These are phyloP conservation scores for Candida vartiovaarae DNA, from an alignment of 805 yeast genomes.

Conservation along the genomic window DNA sequence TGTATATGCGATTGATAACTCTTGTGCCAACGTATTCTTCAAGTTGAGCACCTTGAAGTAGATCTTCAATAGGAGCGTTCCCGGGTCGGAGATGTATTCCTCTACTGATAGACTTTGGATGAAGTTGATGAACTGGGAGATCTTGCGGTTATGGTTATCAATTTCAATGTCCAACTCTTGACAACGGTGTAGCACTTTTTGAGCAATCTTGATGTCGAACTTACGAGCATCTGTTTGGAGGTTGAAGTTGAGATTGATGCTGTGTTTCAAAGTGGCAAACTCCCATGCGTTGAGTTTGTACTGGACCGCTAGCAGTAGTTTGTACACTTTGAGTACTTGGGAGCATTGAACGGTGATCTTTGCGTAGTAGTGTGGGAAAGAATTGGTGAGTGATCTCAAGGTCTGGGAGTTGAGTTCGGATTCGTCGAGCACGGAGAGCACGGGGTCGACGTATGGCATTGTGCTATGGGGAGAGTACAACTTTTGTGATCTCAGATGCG, in stretches of 20 bases:
- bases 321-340: slow-evolving; percentile 20
- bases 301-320: slow-evolving; percentile 22
- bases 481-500: too few relatives aligned
- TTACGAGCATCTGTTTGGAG: slow-evolving; percentile 16
- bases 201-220: slow-evolving; percentile 48
- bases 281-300: slow-evolving; percentile 28
- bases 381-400: slow-evolving; percentile 7
- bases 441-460: slow-evolving; percentile 14
- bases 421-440: slow-evolving; percentile 6
- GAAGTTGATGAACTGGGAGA: slow-evolving; percentile 38
- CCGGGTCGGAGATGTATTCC: slow-evolving; percentile 20
- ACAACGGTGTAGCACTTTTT: slow-evolving; percentile 45
- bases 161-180: slow-evolving; percentile 33
- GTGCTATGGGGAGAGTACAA: neutral
- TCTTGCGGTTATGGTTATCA: slow-evolving; percentile 41
- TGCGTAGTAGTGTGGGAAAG: slow-evolving; percentile 9
- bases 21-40: slow-evolving; percentile 43
- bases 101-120: slow-evolving; percentile 20
- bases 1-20: slow-evolving; percentile 51
- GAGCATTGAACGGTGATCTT: slow-evolving; percentile 22
- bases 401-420: slow-evolving; percentile 6
- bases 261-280: slow-evolving; percentile 23
- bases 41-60: slow-evolving; percentile 36
- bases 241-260: slow-evolving; percentile 23
- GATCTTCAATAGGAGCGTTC: slow-evolving; percentile 18